Percentiles rank a stretch among this genome's conserved stretches.
phyloP scores from a whole-genome alignment of 371 early-diverging fungal species.

The Mortierella sp. region DNA sequence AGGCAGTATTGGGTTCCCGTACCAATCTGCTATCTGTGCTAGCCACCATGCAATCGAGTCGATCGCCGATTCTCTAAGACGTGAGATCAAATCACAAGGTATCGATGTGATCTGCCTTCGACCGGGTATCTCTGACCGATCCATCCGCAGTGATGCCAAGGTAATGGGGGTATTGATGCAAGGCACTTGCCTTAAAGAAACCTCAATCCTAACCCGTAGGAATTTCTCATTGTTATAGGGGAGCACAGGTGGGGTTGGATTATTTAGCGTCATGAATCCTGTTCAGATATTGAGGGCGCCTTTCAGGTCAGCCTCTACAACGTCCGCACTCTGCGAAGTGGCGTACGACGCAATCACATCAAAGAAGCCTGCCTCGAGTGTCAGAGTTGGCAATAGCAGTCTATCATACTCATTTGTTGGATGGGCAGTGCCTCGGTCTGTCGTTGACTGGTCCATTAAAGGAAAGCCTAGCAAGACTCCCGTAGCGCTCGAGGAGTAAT shows the following conservation, averaged over 20 bases:
- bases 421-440: conserved; percentile 27
- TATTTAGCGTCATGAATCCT: conserved; percentile 26
- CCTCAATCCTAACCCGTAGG: background rate
- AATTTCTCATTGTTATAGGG: background rate
- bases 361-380: conserved; percentile 8
- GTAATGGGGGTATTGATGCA: background rate
- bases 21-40: conserved; percentile 40
- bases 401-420: conserved; percentile 48
- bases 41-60: conserved; percentile 50
- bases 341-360: conserved; percentile 27
- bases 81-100: conserved; percentile 35
- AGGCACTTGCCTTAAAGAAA: too few species aligned
- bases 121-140: conserved; percentile 25
- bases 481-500: background rate
- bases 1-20: conserved; percentile 38
- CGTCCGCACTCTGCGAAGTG: conserved; percentile 24
- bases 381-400: conserved; percentile 21
- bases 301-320: conserved; percentile 29
- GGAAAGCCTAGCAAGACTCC: conserved; percentile 10
- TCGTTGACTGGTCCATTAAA: conserved; percentile 43
- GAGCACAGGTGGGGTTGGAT: conserved; percentile 22
- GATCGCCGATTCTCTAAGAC: conserved; percentile 52
- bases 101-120: conserved; percentile 44
- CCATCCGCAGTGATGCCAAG: conserved; percentile 32
- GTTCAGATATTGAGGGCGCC: conserved; percentile 14